Base-by-base conservation (phyloP, 768 basidiomycete species). In the Boletus bicolor region DNA sequence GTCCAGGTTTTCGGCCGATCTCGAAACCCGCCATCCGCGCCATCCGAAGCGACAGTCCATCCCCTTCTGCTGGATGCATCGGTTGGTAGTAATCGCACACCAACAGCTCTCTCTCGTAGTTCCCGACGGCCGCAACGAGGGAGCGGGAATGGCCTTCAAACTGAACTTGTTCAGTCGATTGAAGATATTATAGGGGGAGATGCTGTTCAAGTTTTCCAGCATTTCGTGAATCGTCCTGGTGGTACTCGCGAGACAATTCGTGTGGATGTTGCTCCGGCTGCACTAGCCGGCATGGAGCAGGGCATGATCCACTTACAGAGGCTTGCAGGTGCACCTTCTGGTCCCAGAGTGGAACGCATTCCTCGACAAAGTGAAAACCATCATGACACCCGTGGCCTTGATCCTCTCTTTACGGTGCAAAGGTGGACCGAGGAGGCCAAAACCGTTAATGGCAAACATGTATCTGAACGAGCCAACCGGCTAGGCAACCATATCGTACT, bases 391-490 rank as follows among this genome's bases (percentile, higher is more conserved):
- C 70, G 62, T 41, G 85, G 84, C 44, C 86, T 93, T 47, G 85
- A 89, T 34, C 92, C 93, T 2, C 73, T 91, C 52, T 77, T 89
- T 10, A 96, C 94, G 1, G 67, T 86, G 32, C 89, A 92, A 64
- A 82, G 95, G 54, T 98, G 95, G 95, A 75, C 82, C 1, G 93
- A 96, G 67, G 94, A 96, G 70, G 84, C 83, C 57, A 91, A 89
- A 65, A 85, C 91, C 34, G 73, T 91, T 24, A 86, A 93, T 54
- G 87, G 89, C 15, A 84, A 85, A 59, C 87, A 88, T 55, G 82
- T 86, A 9, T 70, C 79, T 11, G 85, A 89, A 54, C 81, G 92
- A 19, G 77, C 84, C 19, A 76, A 72, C 24, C 89, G 83, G 62
- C 66, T 97, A 14, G 75, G 77, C 28, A 87, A 87, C 62, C 91